Evolutionary conservation across 495 filamentous ascomycete genomes (phyloP).

Genomic region (Pyrenula aspistea): DNA sequence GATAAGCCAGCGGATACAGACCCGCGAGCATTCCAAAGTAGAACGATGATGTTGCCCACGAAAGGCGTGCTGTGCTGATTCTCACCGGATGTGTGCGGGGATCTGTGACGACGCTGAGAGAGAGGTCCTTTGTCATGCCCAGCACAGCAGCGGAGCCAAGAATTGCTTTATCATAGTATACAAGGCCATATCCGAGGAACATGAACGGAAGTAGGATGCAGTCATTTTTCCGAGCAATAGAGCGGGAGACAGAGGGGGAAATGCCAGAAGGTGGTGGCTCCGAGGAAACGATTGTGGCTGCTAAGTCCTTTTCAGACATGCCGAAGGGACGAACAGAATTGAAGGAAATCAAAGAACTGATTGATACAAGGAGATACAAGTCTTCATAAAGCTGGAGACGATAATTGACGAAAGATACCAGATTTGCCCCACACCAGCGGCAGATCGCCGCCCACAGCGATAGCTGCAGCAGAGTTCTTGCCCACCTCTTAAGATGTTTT

Average conservation of each 20-base stretch:
- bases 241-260: conserved; percentile 30
- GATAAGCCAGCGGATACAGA: conserved; percentile 59
- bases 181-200: conserved; percentile 59
- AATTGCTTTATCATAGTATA: conserved; percentile 73
- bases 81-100: conserved; percentile 32
- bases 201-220: conserved; percentile 58
- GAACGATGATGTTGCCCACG: conserved; percentile 68
- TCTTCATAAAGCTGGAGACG: too few species aligned
- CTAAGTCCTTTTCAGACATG: too few species aligned
- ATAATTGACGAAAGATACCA: too few species aligned
- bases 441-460: too few species aligned
- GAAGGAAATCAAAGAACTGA: too few species aligned
- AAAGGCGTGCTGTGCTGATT: conserved; percentile 48
- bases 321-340: too few species aligned
- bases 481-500: too few species aligned
- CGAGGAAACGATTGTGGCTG: too few species aligned
- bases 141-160: conserved; percentile 60
- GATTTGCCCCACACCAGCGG: too few species aligned
- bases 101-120: conserved; percentile 37
- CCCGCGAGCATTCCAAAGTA: conserved; percentile 71
- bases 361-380: too few species aligned
- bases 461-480: too few species aligned
- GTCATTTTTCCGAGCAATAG: conserved; percentile 63
- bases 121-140: conserved; percentile 61
- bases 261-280: too few species aligned